Conservation (phyloP, 176 grass and related monocot species). For the Rhynchospora breviuscula region DNA sequence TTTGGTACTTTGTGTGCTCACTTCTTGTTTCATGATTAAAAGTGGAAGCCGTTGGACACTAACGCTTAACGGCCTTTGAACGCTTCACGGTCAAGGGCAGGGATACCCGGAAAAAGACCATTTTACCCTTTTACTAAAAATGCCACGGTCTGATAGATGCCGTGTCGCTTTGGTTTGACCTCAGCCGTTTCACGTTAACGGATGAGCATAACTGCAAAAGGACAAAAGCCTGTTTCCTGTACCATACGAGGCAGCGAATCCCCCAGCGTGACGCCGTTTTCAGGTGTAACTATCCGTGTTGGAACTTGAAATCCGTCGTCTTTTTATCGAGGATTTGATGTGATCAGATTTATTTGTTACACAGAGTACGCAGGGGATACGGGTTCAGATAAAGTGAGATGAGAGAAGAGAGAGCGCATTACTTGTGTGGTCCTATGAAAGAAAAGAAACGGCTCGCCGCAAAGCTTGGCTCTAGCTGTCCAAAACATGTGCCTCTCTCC, state of each 20-base stretch:
- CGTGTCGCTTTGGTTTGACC: background rate
- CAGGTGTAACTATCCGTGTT: background rate
- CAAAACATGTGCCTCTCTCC: background rate
- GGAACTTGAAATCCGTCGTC: background rate
- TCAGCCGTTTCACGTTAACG: conserved; percentile 2
- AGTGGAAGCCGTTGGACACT: background rate
- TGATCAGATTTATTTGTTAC: background rate
- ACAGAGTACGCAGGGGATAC: background rate
- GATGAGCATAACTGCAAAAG: too few species aligned
- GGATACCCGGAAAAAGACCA: background rate
- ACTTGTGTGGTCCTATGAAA: background rate
- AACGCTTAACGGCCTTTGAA: conserved; percentile 18
- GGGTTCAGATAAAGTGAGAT: background rate
- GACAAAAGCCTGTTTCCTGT: background rate
- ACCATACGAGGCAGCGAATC: background rate
- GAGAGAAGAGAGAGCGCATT: background rate
- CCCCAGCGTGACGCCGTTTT: background rate
- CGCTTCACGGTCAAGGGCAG: background rate
- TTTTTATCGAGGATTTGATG: background rate
- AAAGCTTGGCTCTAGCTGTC: background rate
- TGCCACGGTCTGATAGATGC: background rate
- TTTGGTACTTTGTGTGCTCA: background rate
- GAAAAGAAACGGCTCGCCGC: conserved; percentile 18
- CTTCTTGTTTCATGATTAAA: background rate
- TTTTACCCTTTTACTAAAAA: background rate